Evolutionary conservation across 257 asterid species (phyloP).

Genomic region (Parsonsia alboflavescens): DNA sequence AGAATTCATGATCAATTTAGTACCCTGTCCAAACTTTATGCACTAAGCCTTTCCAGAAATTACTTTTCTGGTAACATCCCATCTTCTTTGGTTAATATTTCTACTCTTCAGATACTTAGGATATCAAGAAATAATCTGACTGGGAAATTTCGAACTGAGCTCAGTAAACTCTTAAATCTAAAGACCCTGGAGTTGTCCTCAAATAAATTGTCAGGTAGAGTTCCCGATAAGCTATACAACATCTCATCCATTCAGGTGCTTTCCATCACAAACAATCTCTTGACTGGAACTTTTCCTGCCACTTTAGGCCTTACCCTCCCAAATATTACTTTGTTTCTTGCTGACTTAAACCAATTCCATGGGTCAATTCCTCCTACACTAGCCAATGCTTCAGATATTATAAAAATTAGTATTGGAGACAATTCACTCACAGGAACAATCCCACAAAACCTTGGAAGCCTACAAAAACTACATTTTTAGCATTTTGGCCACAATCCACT

Average conservation of each 20-base stretch:
- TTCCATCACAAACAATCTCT: slow-evolving; percentile 17
- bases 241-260: slow-evolving; percentile 4
- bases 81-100: slow-evolving; percentile 16
- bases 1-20: slow-evolving; percentile 2
- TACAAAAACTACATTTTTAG: slow-evolving; percentile 14
- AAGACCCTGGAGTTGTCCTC: slow-evolving; percentile 8
- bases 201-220: slow-evolving; percentile 11
- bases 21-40: not conserved
- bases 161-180: slow-evolving; percentile 5
- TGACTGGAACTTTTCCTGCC: slow-evolving; percentile 10
- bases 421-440: slow-evolving; percentile 20
- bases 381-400: slow-evolving; percentile 20
- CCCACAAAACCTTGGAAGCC: slow-evolving; percentile 16
- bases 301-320: slow-evolving; percentile 14
- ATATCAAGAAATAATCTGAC: slow-evolving; percentile 13
- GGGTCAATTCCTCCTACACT: slow-evolving; percentile 21
- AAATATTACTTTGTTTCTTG: not conserved
- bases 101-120: slow-evolving; percentile 16
- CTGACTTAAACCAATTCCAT: slow-evolving; percentile 13
- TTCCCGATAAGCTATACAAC: slow-evolving; percentile 19
- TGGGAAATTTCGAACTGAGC: slow-evolving; percentile 8
- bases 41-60: slow-evolving; percentile 13
- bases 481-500: slow-evolving; percentile 26
- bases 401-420: slow-evolving; percentile 12
- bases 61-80: slow-evolving; percentile 16